phyloP scores from a whole-genome alignment of 805 yeast genomes.

The Brettanomyces naardenensis region DNA sequence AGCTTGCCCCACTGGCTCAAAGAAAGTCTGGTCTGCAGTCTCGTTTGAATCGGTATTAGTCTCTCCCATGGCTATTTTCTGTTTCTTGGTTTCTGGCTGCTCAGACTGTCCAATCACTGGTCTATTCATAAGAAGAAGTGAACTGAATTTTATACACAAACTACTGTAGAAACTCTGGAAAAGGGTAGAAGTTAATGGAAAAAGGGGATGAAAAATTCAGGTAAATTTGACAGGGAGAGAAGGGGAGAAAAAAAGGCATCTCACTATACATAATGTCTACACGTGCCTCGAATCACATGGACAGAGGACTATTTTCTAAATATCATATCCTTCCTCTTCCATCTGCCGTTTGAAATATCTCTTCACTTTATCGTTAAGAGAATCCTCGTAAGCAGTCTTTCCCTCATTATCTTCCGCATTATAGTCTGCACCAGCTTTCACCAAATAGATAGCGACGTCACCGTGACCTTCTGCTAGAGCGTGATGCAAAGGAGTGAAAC shows the following conservation, averaged over 20 bases:
- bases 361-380: conserved; percentile 44
- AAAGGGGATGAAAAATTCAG: too few species aligned
- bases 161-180: too few species aligned
- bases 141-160: too few species aligned
- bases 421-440: conserved; percentile 62
- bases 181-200: too few species aligned
- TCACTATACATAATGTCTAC: too few species aligned
- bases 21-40: conserved; percentile 29
- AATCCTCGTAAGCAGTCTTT: conserved; percentile 44
- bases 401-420: conserved; percentile 41
- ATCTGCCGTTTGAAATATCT: conserved; percentile 24
- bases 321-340: conserved; percentile 1
- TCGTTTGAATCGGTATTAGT: neutral
- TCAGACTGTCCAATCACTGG: too few species aligned
- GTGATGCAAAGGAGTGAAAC: conserved; percentile 86
- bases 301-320: too few species aligned
- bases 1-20: conserved; percentile 53
- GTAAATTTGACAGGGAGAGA: too few species aligned
- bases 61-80: conserved; percentile 16
- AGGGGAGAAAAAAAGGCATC: too few species aligned
- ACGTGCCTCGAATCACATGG: too few species aligned
- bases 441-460: conserved; percentile 58
- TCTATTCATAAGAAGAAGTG: too few species aligned
- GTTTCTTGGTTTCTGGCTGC: conserved; percentile 18
- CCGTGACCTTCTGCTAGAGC: conserved; percentile 88